phyloP scores from a whole-genome alignment of 106 monocot genomes.

The Allium sativum region DNA sequence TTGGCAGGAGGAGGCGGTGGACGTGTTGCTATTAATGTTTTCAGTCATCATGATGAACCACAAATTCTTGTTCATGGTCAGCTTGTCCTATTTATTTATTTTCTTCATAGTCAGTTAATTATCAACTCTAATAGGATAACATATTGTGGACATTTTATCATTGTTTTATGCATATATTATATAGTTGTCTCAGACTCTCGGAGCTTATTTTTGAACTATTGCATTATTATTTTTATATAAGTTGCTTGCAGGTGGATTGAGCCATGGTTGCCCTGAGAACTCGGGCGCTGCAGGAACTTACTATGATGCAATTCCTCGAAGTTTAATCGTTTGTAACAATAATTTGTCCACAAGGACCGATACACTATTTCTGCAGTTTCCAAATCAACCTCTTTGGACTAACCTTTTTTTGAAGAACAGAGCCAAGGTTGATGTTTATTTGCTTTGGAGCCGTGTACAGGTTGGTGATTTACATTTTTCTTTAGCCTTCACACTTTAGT shows the following conservation, averaged over 20 bases:
- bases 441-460: slow-evolving; percentile 93
- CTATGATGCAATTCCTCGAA: slow-evolving; percentile 79
- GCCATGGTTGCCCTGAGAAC: slow-evolving; percentile 68
- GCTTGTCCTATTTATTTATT: not conserved
- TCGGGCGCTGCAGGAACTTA: slow-evolving; percentile 89
- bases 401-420: slow-evolving; percentile 73
- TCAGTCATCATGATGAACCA: slow-evolving; percentile 70
- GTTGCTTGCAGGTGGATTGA: slow-evolving; percentile 55
- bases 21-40: slow-evolving; percentile 66
- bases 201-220: too few relatives aligned
- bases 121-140: too few relatives aligned
- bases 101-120: not conserved
- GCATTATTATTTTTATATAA: too few relatives aligned
- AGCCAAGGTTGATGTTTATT: slow-evolving; percentile 80
- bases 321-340: slow-evolving; percentile 65
- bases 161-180: too few relatives aligned
- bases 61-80: slow-evolving; percentile 68
- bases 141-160: too few relatives aligned
- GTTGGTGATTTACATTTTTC: slow-evolving; percentile 18
- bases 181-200: too few relatives aligned
- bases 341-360: slow-evolving; percentile 76
- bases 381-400: slow-evolving; percentile 81
- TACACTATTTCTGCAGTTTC: slow-evolving; percentile 79
- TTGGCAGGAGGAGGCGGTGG: slow-evolving; percentile 88
- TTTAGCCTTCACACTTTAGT: not conserved